These are phyloP conservation scores for Flagelloscypha sp. DNA, from an alignment of 768 basidiomycete genomes.

Conservation along the genomic window DNA sequence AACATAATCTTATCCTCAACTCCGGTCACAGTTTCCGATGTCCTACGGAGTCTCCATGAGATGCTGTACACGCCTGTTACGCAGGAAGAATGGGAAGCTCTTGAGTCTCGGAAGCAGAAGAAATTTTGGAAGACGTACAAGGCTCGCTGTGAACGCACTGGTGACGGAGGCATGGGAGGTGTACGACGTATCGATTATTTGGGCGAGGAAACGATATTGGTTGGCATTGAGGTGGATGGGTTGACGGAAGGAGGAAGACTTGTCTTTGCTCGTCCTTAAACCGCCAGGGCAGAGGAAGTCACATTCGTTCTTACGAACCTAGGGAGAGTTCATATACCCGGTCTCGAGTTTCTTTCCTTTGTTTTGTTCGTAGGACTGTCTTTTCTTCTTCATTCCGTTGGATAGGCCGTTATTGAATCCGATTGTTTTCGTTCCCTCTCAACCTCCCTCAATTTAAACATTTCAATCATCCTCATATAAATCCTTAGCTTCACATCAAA, in stretches of 20 bases:
- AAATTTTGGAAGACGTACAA: conserved; percentile 40
- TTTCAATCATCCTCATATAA: too few relatives aligned
- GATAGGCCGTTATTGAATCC: too few relatives aligned
- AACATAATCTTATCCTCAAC: conserved; percentile 23
- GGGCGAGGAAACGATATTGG: conserved; percentile 34
- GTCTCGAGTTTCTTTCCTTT: too few relatives aligned
- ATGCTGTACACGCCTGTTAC: conserved; percentile 49
- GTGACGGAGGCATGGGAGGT: conserved; percentile 44
- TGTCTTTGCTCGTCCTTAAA: too few relatives aligned
- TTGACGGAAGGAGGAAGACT: conserved; percentile 31
- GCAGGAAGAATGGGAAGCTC: conserved; percentile 54
- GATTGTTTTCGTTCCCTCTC: too few relatives aligned
- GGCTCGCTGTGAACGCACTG: conserved; percentile 38
- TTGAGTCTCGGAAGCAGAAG: conserved; percentile 42
- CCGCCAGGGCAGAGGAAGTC: too few relatives aligned
- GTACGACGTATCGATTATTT: conserved; percentile 42
- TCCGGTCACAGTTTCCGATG: conserved; percentile 52
- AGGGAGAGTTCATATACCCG: too few relatives aligned
- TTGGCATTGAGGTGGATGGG: conserved; percentile 43
- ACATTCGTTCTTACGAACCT: too few relatives aligned
- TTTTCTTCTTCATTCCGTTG: too few relatives aligned
- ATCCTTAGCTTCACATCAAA: too few relatives aligned
- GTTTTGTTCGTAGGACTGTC: too few relatives aligned
- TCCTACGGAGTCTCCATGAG: conserved; percentile 51
- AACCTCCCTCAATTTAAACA: too few relatives aligned